Conservation (phyloP, 768 basidiomycete species). For the Roridomyces roridus region DNA sequence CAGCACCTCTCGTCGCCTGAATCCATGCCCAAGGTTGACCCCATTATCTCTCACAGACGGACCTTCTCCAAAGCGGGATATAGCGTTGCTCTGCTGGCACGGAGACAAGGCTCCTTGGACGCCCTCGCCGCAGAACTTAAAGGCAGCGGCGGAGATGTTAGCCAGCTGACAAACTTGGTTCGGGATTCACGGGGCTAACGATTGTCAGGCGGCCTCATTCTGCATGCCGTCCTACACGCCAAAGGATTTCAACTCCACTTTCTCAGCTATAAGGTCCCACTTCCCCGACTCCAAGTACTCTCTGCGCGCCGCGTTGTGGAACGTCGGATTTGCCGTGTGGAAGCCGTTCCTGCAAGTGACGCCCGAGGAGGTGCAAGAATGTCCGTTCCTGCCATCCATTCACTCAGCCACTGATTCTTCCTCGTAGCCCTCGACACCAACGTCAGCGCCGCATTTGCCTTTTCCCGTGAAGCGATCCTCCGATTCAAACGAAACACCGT, state of each 20-base stretch:
- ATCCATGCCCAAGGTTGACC: not conserved
- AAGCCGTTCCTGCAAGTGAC: slow-evolving; percentile 73
- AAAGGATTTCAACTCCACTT: slow-evolving; percentile 55
- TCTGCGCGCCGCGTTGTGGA: slow-evolving; percentile 70
- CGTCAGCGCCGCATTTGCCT: slow-evolving; percentile 59
- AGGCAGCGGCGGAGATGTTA: slow-evolving; percentile 64
- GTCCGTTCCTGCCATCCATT: not conserved
- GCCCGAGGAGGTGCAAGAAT: slow-evolving; percentile 58
- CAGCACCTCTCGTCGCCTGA: slow-evolving; percentile 31
- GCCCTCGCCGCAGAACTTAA: slow-evolving; percentile 64
- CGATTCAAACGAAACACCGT: slow-evolving; percentile 64
- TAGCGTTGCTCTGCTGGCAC: slow-evolving; percentile 68
- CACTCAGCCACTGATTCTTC: not conserved
- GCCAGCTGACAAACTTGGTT: no score
- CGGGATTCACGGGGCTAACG: no score
- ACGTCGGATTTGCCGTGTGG: slow-evolving; percentile 62
- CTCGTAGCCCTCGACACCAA: slow-evolving; percentile 50
- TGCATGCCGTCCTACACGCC: slow-evolving; percentile 56
- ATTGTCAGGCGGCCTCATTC: slow-evolving; percentile 70
- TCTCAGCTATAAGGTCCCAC: slow-evolving; percentile 48
- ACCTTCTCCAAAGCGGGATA: slow-evolving; percentile 68
- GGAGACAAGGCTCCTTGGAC: slow-evolving; percentile 55
- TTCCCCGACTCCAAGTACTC: slow-evolving; percentile 55
- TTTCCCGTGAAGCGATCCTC: no score
- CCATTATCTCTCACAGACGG: slow-evolving; percentile 44